phyloP scores from a whole-genome alignment of 345 rosid genomes.

The Camelina sativa region DNA sequence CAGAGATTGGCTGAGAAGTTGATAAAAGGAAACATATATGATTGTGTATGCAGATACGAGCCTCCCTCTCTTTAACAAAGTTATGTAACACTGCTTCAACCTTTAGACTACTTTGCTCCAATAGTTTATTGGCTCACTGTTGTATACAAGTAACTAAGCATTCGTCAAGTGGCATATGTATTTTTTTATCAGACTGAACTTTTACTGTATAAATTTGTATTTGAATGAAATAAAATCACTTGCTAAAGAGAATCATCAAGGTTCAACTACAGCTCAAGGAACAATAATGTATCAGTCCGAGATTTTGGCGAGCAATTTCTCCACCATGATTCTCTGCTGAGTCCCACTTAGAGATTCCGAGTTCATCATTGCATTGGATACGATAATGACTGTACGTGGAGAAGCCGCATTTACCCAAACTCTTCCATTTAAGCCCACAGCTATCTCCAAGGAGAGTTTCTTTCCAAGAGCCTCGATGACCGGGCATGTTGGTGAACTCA shows the following conservation, averaged over 20 bases:
- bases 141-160: conserved; percentile 23
- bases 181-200: neutral
- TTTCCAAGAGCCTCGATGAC: conserved; percentile 83
- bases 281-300: conserved; percentile 39
- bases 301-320: conserved; percentile 58
- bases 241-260: conserved; percentile 10
- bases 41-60: conserved; percentile 93
- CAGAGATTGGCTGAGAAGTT: conserved; percentile 94
- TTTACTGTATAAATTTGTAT: neutral
- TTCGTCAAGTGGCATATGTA: conserved; percentile 1
- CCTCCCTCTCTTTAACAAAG: conserved; percentile 44
- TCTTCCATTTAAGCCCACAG: conserved; percentile 81
- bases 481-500: conserved; percentile 74
- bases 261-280: conserved; percentile 21
- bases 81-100: conserved; percentile 13
- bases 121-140: conserved; percentile 17
- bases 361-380: conserved; percentile 71
- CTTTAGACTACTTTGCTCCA: conserved; percentile 11
- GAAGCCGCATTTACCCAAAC: conserved; percentile 63
- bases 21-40: conserved; percentile 81
- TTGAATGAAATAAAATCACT: neutral
- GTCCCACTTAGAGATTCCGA: conserved; percentile 65
- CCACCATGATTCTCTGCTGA: conserved; percentile 82
- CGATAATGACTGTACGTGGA: conserved; percentile 63
- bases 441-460: conserved; percentile 77